These are phyloP conservation scores for Arachnomyces sp. DNA, from an alignment of 2,329 filamentous ascomycete genomes.

Conservation along the genomic window DNA sequence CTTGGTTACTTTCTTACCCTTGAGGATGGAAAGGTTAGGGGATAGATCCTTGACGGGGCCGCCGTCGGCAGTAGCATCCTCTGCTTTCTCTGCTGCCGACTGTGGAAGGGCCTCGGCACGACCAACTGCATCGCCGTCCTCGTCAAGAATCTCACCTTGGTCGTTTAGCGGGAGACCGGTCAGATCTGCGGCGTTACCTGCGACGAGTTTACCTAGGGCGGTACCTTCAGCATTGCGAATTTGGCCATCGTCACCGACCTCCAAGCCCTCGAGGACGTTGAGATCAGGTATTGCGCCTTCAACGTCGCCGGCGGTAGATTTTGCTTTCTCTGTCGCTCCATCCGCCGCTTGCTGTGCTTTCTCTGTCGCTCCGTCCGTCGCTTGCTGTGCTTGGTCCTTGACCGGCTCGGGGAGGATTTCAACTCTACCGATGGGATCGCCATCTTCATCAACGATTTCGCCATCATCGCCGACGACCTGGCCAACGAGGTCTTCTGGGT, in stretches of 20 bases:
- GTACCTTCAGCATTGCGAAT: slow-evolving; percentile 41
- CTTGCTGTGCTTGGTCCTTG: slow-evolving; percentile 19
- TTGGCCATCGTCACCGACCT: slow-evolving; percentile 47
- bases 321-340: slow-evolving; percentile 22
- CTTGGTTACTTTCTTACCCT: slow-evolving; percentile 11
- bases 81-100: background rate
- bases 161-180: slow-evolving; percentile 33
- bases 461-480: slow-evolving; percentile 32
- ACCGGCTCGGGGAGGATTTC: slow-evolving; percentile 18
- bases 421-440: slow-evolving; percentile 31
- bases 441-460: slow-evolving; percentile 22
- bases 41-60: slow-evolving; percentile 11
- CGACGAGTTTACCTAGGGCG: slow-evolving; percentile 31
- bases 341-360: slow-evolving; percentile 19
- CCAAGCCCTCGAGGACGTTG: slow-evolving; percentile 28
- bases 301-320: slow-evolving; percentile 31
- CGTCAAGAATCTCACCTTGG: slow-evolving; percentile 29
- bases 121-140: slow-evolving; percentile 30
- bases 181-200: slow-evolving; percentile 34
- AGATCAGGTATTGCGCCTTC: slow-evolving; percentile 27
- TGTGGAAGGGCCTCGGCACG: slow-evolving; percentile 12
- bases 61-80: slow-evolving; percentile 12
- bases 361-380: slow-evolving; percentile 18
- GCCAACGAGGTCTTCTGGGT: slow-evolving; percentile 34
- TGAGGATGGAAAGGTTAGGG: slow-evolving; percentile 16